A percentile compares a stretch with the other conserved stretches of the same genome.
These are phyloP conservation scores for Conringia planisiliqua DNA, from an alignment of 345 rosid genomes.

Conservation along the genomic window DNA sequence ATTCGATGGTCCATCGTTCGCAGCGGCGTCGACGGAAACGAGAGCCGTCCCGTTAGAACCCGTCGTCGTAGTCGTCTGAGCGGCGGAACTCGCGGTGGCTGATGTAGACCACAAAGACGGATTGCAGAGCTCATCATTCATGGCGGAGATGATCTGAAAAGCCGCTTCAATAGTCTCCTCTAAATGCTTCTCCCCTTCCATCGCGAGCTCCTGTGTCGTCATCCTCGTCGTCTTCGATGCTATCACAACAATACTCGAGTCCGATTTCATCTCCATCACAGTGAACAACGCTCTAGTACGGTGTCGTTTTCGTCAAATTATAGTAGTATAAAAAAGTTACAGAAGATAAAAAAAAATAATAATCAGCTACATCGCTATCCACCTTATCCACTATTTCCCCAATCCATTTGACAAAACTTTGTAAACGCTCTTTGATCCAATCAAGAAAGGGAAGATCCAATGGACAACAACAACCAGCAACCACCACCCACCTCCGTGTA, in stretches of 20 bases:
- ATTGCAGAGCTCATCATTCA: conserved; percentile 96
- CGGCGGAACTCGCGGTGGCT: conserved; percentile 25
- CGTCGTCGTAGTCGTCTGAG: conserved; percentile 15
- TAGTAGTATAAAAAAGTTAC: too few relatives aligned
- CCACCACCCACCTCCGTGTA: conserved; percentile 50
- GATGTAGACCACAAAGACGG: conserved; percentile 75
- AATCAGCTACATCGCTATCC: conserved; percentile 38
- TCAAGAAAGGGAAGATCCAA: conserved; percentile 33
- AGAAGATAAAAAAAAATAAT: not conserved
- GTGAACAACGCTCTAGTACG: not conserved
- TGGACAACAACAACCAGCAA: conserved; percentile 45
- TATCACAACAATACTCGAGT: not conserved
- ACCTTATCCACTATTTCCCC: conserved; percentile 28
- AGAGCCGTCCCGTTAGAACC: conserved; percentile 31
- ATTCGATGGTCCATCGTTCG: conserved; percentile 40
- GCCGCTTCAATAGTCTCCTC: conserved; percentile 90
- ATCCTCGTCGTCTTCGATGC: conserved; percentile 30
- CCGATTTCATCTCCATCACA: conserved; percentile 31
- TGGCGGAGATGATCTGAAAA: conserved; percentile 73
- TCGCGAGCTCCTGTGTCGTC: conserved; percentile 81
- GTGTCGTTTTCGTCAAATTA: not conserved
- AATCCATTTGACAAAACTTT: conserved; percentile 16
- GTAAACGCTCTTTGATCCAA: conserved; percentile 34
- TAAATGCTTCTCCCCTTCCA: conserved; percentile 81
- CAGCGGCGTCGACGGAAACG: conserved; percentile 43